phyloP scores from a whole-genome alignment of 805 yeast species.

The Starmerella ratchasimensis region DNA sequence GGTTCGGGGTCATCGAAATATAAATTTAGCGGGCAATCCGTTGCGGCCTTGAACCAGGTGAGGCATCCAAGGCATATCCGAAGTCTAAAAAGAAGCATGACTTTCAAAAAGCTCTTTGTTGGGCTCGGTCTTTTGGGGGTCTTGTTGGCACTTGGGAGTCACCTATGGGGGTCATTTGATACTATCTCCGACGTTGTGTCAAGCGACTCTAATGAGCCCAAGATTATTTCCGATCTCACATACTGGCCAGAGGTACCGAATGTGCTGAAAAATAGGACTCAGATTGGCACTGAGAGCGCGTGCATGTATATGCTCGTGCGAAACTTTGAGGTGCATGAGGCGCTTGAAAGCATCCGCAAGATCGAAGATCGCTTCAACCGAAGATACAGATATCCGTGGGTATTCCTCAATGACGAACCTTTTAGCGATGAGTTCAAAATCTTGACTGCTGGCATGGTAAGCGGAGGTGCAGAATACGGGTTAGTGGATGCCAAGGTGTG shows the following conservation, averaged over 20 bases:
- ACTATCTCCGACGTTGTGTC: background rate
- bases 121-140: background rate
- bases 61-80: too few species aligned
- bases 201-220: background rate
- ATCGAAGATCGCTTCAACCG: constrained; percentile 83
- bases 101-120: too few species aligned
- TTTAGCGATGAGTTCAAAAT: constrained; percentile 70
- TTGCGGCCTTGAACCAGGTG: too few species aligned
- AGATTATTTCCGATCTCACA: constrained; percentile 14
- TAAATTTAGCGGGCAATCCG: too few species aligned
- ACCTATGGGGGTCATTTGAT: too few species aligned
- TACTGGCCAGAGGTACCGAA: constrained; percentile 21
- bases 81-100: too few species aligned
- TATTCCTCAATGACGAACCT: constrained; percentile 76
- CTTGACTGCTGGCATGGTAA: constrained; percentile 50
- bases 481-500: constrained; percentile 69
- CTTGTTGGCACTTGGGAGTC: background rate
- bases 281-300: constrained; percentile 58
- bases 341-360: constrained; percentile 62
- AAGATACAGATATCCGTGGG: constrained; percentile 83
- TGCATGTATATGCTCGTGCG: constrained; percentile 78
- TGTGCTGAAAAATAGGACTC: constrained; percentile 22
- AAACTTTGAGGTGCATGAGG: constrained; percentile 64
- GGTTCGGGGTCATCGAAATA: too few species aligned
- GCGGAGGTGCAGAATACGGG: constrained; percentile 72